Base-by-base conservation (phyloP, 2,329 filamentous ascomycete genomes). In the Cercospora citrullina region DNA sequence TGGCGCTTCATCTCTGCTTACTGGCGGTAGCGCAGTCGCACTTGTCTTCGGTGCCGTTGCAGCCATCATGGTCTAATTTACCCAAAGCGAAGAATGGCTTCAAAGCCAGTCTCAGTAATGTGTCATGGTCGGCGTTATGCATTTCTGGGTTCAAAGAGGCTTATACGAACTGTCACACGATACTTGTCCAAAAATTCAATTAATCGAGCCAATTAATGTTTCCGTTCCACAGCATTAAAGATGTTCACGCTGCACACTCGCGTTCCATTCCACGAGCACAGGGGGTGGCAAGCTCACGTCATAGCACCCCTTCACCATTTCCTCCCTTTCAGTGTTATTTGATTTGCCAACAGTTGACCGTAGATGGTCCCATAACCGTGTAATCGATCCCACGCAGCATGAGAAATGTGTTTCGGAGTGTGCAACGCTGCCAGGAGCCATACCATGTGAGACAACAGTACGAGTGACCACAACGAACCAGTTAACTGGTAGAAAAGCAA, bases 1-100 rank as follows among this genome's bases (percentile, higher is more conserved):
- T 21, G 72, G 63, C 30, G 70, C 72, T 26, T 67, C 70, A 48
- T 64, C 58, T 21, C 58, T 72, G 63, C 57, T 67, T 45, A 48
- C 48, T 48, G 70, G 67, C 59, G 72, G 76, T 61, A 81, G 78
- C 76, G 79, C 80, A n/a, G 63, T 82, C 60, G 78, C 80, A 39
- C 75, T 82, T 62, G 75, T 81, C 64, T 73, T 81, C 66, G 77
- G 81, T 66, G 81, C 78, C 60, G 74, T 80, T 23, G 81, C 79
- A 64, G 81, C 80, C 36, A 75, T 78, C 60, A 69, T 72, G 65
- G 67, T 60, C 60, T 72, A 70, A 31, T 30, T 58, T 18, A 31
- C 23, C 28, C 5, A 51, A 23, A 23, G 45, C 63, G 55, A 51
- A 23, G 58, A 60, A 14, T 51, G 45, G 53, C 53, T n/a, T n/a